These are phyloP conservation scores for Vanilla planifolia DNA, from an alignment of 106 monocot species.

Conservation along the genomic window DNA sequence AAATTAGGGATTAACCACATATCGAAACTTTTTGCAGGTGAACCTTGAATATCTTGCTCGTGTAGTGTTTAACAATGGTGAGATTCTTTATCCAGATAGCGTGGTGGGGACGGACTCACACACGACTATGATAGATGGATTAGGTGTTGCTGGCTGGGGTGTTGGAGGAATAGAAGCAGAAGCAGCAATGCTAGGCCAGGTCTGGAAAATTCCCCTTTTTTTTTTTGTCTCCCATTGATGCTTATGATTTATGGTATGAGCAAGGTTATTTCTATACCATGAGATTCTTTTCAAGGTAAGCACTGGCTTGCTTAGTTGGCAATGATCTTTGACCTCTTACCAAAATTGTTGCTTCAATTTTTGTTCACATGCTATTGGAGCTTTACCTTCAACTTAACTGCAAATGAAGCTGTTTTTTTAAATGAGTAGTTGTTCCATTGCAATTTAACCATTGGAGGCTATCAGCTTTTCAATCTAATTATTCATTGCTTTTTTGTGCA, in stretches of 20 bases:
- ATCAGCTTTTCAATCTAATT: background rate
- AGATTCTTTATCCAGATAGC: conserved; percentile 87
- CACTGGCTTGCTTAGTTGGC: too few species aligned
- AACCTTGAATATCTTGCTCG: conserved; percentile 92
- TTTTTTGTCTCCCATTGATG: background rate
- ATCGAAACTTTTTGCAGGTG: conserved; percentile 28
- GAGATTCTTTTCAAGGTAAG: too few species aligned
- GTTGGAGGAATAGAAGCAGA: conserved; percentile 99
- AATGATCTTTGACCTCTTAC: too few species aligned
- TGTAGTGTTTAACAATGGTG: conserved; percentile 76
- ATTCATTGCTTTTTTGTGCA: conserved; percentile 3
- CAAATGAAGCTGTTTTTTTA: too few species aligned
- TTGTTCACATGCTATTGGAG: background rate
- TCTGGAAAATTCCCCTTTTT: conserved; percentile 6
- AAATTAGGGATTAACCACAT: background rate
- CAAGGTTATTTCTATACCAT: too few species aligned
- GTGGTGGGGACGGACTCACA: conserved; percentile 94
- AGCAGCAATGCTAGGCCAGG: conserved; percentile 96
- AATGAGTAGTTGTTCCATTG: background rate
- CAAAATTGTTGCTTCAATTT: too few species aligned
- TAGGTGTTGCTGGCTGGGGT: conserved; percentile 84
- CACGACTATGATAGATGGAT: conserved; percentile 96
- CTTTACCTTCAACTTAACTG: background rate
- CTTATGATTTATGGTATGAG: background rate
- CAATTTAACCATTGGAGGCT: background rate